Base-by-base conservation (phyloP, 768 basidiomycete genomes). In the Obba rivulosa region DNA sequence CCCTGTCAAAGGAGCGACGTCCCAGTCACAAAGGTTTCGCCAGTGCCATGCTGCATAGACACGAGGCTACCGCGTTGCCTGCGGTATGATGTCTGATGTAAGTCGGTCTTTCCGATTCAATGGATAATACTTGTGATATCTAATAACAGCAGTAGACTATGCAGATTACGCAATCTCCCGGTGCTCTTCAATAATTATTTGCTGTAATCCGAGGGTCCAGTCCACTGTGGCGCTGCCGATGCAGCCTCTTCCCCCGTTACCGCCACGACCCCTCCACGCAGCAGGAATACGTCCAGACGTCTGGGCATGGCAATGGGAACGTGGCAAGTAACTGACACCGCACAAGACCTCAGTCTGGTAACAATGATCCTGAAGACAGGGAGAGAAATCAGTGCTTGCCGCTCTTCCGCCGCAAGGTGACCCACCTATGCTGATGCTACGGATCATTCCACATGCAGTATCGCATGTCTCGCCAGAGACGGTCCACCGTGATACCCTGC, bases 391-490 rank as follows among this genome's bases (percentile, higher is more conserved):
- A 43, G 5, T 39, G 37, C 20, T 39, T 43, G 41, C 23, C 41
- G 41, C 41, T 25, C 41, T 39, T n/a, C 37, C n/a, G 37, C 20
- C 37, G 37, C 20, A 20, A 4, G 18, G 18, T n/a, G 18, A 31
- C 46, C 8, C 17, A 48, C 46, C 46, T 8, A 18, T 18, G 43
- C 31, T 31, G 11, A 23, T 25, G 54, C 60, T 67, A 73, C 53
- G 72, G 64, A 45, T 81, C 78, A 51, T 73, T 73, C 81, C 81
- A 83, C 55, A 83, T 71, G 57, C 70, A 80, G 59, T 80, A 79
- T 47, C 79, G 76, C 64, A 81, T 73, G 58, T 86, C 83, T 53
- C 78, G 72, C 80, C 83, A 85, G 46, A 80, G 67, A 50, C 75
- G 78, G 61, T 85, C 82, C 43, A 86, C 79, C 2, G 72, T 77